Base-by-base conservation (phyloP, 805 yeast genomes). In the Candida dajiaensis region DNA sequence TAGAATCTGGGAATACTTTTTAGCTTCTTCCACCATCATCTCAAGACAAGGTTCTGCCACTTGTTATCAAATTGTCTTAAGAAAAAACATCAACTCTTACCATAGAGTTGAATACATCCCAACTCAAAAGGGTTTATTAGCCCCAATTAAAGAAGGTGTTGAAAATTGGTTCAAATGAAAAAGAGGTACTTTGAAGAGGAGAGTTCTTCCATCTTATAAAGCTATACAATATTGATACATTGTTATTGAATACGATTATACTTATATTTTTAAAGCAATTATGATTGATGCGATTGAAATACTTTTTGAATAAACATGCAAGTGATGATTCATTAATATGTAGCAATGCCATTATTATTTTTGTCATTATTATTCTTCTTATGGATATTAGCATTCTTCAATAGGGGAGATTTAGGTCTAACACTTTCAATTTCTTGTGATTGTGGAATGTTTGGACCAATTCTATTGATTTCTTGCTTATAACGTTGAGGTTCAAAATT, bases 31-130 rank as follows among this genome's bases (percentile, higher is more conserved):
- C 16, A 80, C 86, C 45, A 85, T 89, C 61, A 81, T 85, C 52
- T 81, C 96, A 15, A 86, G 97, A 77, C 95, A 89, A 73, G 96
- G 96, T 58, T 80, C 90, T 58, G 95, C 96, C 38, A 80, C 95
- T 45, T 87, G 96, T 69, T 89, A 78, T 74, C 97, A 89, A 74
- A 85, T 89, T 65, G 84, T 85, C 42, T 75, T 89, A 74, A 83
- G 96, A 76, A 89, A 89, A 81, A 89, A 89, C 70, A 62, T 89
- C 63, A 89, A 89, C 70, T 72, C 87, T 47, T 83, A 83, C 66
- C 92, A 87, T 67, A 81, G 96, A 68, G 73, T 87, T 55, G 85
- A 86, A 64, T 86, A 84, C 62, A 72, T 86, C 62, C 92, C 95
- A 44, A 65, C 66, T 48, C 96, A 89, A 75, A 77, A 77, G 58